These are phyloP conservation scores for Leonotis leonurus DNA, from an alignment of 257 asterid species.

Conservation along the genomic window DNA sequence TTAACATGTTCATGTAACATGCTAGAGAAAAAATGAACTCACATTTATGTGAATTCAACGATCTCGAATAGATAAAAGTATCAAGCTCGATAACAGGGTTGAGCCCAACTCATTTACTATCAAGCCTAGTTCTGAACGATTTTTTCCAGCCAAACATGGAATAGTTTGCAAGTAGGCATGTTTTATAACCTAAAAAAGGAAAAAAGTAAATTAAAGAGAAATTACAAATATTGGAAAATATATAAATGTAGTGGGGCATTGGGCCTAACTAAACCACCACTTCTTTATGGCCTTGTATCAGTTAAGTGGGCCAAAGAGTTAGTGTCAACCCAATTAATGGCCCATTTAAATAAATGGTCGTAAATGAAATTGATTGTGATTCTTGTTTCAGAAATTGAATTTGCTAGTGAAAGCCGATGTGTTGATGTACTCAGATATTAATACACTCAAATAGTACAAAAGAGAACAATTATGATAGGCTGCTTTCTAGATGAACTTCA, in stretches of 20 bases:
- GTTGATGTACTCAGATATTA: too few relatives aligned
- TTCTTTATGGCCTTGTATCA: not conserved
- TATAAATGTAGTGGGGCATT: not conserved
- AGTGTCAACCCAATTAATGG: not conserved
- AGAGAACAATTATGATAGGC: too few relatives aligned
- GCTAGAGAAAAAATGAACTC: too few relatives aligned
- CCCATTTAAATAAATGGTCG: slow-evolving; percentile 1
- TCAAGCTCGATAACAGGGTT: too few relatives aligned
- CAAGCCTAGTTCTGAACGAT: too few relatives aligned
- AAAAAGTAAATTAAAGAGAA: not conserved
- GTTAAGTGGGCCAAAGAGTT: slow-evolving; percentile 6
- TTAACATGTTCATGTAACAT: too few relatives aligned
- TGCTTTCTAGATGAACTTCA: not conserved
- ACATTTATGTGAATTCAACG: too few relatives aligned
- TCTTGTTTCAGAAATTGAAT: not conserved
- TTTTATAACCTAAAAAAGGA: not conserved
- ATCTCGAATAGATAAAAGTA: too few relatives aligned
- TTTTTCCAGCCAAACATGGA: too few relatives aligned
- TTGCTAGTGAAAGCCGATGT: not conserved
- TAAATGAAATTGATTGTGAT: not conserved
- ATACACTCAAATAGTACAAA: too few relatives aligned
- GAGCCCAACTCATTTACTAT: too few relatives aligned
- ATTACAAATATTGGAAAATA: not conserved
- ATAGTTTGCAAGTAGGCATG: too few relatives aligned
- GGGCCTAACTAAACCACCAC: not conserved